phyloP scores from a whole-genome alignment of 306 rosid species.

The cucumber (Cucumis sativus) region DNA sequence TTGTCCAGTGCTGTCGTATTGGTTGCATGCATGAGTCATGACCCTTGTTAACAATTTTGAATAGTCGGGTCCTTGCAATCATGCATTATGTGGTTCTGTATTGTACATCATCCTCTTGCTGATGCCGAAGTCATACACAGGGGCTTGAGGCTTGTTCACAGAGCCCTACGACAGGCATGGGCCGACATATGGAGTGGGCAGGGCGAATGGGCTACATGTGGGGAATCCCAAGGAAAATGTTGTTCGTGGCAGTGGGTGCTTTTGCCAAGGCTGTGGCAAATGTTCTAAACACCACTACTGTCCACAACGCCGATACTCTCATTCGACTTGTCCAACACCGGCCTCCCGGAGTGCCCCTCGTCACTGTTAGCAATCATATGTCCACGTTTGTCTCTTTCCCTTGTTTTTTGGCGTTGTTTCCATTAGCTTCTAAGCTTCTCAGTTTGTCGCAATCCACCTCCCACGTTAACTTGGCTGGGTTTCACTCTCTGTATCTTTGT shows the following conservation, averaged over 20 bases:
- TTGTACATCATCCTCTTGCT: background rate
- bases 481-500: background rate
- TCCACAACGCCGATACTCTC: constrained; percentile 69
- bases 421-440: background rate
- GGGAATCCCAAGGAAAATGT: constrained; percentile 54
- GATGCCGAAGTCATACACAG: background rate
- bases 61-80: no score
- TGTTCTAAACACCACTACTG: constrained; percentile 47
- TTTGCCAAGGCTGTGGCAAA: constrained; percentile 52
- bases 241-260: constrained; percentile 45
- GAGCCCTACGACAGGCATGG: constrained; percentile 20
- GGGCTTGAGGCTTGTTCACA: background rate
- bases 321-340: constrained; percentile 53
- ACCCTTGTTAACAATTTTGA: no score
- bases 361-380: constrained; percentile 92
- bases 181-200: constrained; percentile 69
- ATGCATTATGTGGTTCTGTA: background rate
- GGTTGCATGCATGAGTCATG: no score
- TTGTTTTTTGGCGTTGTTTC: background rate
- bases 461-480: background rate
- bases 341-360: constrained; percentile 66
- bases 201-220: constrained; percentile 32
- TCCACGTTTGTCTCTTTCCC: constrained; percentile 38
- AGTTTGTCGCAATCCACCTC: background rate
- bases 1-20: no score